phyloP scores from a whole-genome alignment of 805 yeast species.

The Metschnikowia lochheadii region DNA sequence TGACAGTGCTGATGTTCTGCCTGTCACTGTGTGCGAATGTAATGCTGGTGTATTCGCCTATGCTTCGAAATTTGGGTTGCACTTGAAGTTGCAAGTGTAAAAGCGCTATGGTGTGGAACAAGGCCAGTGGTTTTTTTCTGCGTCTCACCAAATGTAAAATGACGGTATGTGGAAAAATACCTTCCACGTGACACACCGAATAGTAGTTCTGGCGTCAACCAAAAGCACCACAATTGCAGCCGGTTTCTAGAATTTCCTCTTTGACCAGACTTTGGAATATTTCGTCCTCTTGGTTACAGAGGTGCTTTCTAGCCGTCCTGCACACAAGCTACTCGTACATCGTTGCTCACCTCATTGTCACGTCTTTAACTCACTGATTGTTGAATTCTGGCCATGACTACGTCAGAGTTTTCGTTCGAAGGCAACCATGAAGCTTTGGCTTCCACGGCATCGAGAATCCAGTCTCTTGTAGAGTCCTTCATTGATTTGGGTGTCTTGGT shows the following conservation, averaged over 20 bases:
- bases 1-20: background rate
- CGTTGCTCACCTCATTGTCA: background rate
- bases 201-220: background rate
- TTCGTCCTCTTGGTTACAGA: background rate
- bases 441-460: slow-evolving; percentile 30
- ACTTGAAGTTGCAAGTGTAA: slow-evolving; percentile 1
- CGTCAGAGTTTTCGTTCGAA: slow-evolving; percentile 22
- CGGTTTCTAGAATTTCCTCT: background rate
- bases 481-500: slow-evolving; percentile 87
- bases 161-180: background rate
- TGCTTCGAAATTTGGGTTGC: background rate
- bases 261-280: background rate
- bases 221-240: background rate
- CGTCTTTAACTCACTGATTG: background rate
- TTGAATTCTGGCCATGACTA: slow-evolving; percentile 24
- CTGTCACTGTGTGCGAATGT: background rate
- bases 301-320: background rate
- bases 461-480: slow-evolving; percentile 58
- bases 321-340: background rate
- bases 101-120: background rate
- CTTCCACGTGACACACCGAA: slow-evolving; percentile 1
- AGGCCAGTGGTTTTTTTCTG: slow-evolving; percentile 4
- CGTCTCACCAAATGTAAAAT: slow-evolving; percentile 3
- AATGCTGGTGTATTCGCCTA: background rate
- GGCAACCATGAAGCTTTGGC: slow-evolving; percentile 28